Evolutionary conservation across 345 rosid species (phyloP).

Genomic region (Lepidium africanum): DNA sequence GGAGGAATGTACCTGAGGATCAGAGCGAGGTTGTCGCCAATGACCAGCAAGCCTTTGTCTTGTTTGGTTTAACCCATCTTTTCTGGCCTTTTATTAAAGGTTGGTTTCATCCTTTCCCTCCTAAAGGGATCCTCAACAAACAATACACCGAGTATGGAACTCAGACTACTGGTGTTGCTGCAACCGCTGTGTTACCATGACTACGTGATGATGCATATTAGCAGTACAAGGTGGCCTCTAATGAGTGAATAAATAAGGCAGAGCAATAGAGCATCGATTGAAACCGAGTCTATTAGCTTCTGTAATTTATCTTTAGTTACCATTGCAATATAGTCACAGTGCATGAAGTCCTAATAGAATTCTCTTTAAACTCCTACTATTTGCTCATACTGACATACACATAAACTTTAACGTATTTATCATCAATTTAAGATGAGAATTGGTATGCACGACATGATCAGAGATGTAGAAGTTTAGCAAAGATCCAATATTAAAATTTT

Average conservation of each 20-base stretch:
- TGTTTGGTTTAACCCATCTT: not conserved
- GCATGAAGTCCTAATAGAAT: not conserved
- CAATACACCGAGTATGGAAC: not conserved
- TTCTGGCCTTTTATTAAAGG: not conserved
- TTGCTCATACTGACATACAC: slow-evolving; percentile 1
- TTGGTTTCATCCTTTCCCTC: not conserved
- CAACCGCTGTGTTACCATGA: slow-evolving; percentile 1
- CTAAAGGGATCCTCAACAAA: not conserved
- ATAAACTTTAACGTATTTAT: not conserved
- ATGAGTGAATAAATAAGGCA: not conserved
- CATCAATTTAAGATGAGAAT: not conserved
- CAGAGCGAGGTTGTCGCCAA: not conserved
- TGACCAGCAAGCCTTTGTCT: not conserved
- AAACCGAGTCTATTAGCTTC: not conserved
- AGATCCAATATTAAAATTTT: not conserved
- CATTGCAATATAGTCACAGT: slow-evolving; percentile 1
- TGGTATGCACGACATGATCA: not conserved
- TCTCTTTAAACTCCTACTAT: not conserved
- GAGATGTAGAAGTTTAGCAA: not conserved
- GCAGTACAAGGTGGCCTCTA: not conserved
- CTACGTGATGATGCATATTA: not conserved
- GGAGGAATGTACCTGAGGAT: not conserved
- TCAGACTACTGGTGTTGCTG: not conserved
- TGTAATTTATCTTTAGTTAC: not conserved
- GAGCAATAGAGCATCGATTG: not conserved